Base-by-base conservation (phyloP, 1,284 basidiomycete genomes). In the Ceratobasidium sp. region DNA sequence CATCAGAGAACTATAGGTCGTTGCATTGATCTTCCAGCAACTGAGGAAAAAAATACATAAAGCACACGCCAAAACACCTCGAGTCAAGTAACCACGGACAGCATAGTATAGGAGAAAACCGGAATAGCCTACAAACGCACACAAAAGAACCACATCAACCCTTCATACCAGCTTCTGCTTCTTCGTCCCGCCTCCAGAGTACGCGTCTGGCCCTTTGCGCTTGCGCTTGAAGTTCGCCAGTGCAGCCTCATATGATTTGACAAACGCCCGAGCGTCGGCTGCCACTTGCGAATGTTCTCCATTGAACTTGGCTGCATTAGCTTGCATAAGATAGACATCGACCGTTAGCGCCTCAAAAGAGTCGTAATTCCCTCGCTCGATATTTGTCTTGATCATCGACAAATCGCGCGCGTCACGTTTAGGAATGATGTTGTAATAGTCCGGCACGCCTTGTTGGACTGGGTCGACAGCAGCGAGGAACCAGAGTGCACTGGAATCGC, bases 381-480 rank as follows among this genome's bases (percentile, higher is more conserved):
- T 84, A 80, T 94, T 96, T 77, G 86, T 84, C 77, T 91, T 89
- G 80, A 99, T 97, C 49, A 92, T 89, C 71, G 86, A 84, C 72
- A 99, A 84, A 83, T 98, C 97, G 48, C 97, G 89, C 1, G 95
- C 94, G 77, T 97, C 90, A 79, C 94, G 92, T 76, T 85, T 87
- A 6, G 91, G 89, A 78, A 98, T 92, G 74, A 96, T 83, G 54
- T 93, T 88, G 80, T 90, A 90, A 80, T 96, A 97, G 16, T 89
- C 90, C 3, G 95, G 94, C 63, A 97, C 93, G 16, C 88, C 88
- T 31, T 95, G 83, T 1, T 85, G 83, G 49, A 93, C 85, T 1
- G 92, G 91, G 80, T 94, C 91, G 16, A 96, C 95, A n/a, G 95
- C 91, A 76, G 93, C 91, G 68, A 88, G 89, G 84, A 96, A 97